Conservation (phyloP, 2,329 filamentous ascomycete species). For the Clonostachys rosea region DNA sequence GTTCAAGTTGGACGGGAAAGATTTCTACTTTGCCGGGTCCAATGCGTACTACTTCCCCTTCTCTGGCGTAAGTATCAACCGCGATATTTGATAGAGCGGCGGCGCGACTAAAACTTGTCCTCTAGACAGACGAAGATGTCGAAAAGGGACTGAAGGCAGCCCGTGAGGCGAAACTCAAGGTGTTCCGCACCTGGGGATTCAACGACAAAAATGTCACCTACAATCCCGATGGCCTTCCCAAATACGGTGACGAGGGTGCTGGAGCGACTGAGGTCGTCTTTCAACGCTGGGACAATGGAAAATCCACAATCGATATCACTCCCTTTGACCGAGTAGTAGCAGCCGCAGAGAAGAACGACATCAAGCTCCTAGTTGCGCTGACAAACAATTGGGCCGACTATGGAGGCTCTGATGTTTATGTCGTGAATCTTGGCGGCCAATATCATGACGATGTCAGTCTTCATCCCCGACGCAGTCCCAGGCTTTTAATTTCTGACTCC, state of each 20-base stretch:
- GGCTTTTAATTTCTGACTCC: not conserved
- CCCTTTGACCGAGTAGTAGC: conserved; percentile 46
- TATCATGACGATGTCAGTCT: conserved; percentile 42
- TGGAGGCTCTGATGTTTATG: conserved; percentile 56
- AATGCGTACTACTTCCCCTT: conserved; percentile 56
- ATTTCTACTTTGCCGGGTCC: conserved; percentile 52
- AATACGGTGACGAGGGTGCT: conserved; percentile 45
- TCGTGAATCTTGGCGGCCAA: conserved; percentile 44
- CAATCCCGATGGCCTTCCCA: conserved; percentile 35
- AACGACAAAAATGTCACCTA: conserved; percentile 50
- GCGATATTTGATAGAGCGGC: conserved; percentile 1
- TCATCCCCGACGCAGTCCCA: not conserved
- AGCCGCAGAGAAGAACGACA: conserved; percentile 39
- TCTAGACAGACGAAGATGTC: conserved; percentile 39
- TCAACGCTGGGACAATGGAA: conserved; percentile 40
- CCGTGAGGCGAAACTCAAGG: conserved; percentile 41
- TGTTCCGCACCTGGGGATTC: conserved; percentile 54
- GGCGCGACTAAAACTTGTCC: not conserved
- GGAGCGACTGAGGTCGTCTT: conserved; percentile 38
- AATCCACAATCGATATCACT: conserved; percentile 27
- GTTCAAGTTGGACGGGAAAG: conserved; percentile 48
- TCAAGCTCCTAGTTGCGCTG: conserved; percentile 48
- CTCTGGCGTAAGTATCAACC: conserved; percentile 31
- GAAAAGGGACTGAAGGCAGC: conserved; percentile 38
- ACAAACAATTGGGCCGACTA: conserved; percentile 57